These are phyloP conservation scores for Theobroma grandiflorum DNA, from an alignment of 441 rosid species.

Conservation along the genomic window DNA sequence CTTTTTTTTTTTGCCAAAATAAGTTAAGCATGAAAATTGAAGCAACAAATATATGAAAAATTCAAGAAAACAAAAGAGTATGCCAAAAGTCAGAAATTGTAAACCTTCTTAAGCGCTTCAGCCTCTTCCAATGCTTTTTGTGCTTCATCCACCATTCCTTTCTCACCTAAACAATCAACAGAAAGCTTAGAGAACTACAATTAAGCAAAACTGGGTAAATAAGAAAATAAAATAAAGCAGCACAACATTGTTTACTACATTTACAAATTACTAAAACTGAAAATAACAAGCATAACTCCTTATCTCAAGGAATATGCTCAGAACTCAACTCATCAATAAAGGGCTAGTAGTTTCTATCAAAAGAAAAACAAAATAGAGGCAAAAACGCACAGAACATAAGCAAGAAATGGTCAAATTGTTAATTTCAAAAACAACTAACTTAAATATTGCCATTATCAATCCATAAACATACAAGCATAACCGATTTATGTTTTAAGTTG, in stretches of 20 bases:
- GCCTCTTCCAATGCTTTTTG: constrained; percentile 99
- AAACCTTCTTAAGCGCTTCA: constrained; percentile 98
- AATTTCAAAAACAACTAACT: background rate
- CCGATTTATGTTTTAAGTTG: background rate
- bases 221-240: background rate
- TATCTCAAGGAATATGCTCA: background rate
- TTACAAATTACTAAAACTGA: background rate
- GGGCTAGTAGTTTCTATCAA: background rate
- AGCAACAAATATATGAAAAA: background rate
- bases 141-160: constrained; percentile 99
- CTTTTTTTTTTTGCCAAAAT: background rate
- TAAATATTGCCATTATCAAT: background rate
- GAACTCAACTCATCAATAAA: background rate
- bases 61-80: background rate
- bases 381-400: background rate
- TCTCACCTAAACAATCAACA: constrained; percentile 69
- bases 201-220: background rate
- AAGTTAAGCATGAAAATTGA: background rate
- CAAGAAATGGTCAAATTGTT: background rate
- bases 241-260: background rate
- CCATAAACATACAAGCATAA: background rate
- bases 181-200: constrained; percentile 5
- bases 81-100: constrained; percentile 14
- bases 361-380: background rate
- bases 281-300: background rate